Evolutionary conservation across 2,329 filamentous ascomycete species (phyloP).

Genomic region (Aspergillus quadricinctus): DNA sequence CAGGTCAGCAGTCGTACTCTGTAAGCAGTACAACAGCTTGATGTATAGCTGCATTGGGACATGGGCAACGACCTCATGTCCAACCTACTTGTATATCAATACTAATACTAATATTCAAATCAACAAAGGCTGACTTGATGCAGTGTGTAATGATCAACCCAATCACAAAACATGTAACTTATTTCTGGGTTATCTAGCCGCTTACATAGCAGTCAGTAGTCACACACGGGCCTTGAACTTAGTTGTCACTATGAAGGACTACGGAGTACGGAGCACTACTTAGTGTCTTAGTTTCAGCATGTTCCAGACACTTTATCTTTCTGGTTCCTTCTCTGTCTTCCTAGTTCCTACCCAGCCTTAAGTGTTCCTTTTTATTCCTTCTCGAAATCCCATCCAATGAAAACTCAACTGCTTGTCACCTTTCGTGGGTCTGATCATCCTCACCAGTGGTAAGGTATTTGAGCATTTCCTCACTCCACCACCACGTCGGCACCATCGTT

Average conservation of each 20-base stretch:
- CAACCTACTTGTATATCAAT: background rate
- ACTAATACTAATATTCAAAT: background rate
- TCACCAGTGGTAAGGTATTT: constrained; percentile 11
- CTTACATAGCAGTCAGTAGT: background rate
- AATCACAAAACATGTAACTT: background rate
- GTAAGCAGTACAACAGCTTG: background rate
- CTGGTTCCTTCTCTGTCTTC: constrained; percentile 6
- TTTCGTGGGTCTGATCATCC: constrained; percentile 14
- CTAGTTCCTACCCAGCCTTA: constrained; percentile 2
- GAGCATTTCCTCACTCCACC: constrained; percentile 3
- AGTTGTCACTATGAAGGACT: background rate
- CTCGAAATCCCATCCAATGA: constrained; percentile 8
- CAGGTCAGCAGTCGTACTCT: too few relatives aligned
- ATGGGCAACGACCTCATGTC: background rate
- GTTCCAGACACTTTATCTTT: constrained; percentile 7
- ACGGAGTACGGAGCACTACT: background rate
- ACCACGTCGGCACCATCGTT: background rate
- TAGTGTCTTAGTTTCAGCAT: constrained; percentile 11
- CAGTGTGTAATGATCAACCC: background rate
- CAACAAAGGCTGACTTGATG: background rate
- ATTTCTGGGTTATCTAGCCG: constrained; percentile 8
- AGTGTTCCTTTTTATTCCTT: constrained; percentile 1
- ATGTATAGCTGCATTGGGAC: background rate
- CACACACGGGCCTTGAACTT: constrained; percentile 11
- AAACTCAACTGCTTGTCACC: background rate